These are phyloP conservation scores for Hanseniaspora nectarophila DNA, from an alignment of 805 yeast genomes.

Conservation along the genomic window DNA sequence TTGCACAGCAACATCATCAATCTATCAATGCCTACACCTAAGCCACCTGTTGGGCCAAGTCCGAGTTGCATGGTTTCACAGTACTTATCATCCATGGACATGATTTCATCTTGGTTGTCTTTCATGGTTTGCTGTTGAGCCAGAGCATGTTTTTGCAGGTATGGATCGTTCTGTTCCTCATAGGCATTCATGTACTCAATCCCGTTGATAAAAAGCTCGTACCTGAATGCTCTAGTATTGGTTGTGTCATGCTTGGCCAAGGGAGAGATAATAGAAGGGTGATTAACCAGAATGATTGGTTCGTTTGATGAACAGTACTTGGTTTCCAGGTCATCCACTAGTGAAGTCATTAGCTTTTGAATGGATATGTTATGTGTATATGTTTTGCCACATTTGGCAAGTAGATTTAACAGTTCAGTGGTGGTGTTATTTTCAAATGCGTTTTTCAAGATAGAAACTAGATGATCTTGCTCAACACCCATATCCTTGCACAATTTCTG, in stretches of 20 bases:
- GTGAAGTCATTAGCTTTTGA: constrained; percentile 38
- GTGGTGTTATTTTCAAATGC: constrained; percentile 4
- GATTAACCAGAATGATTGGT: constrained; percentile 70
- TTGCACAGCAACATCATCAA: constrained; percentile 67
- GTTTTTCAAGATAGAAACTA: neutral
- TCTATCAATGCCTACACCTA: constrained; percentile 93
- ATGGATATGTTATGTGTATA: constrained; percentile 41
- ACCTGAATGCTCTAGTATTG: constrained; percentile 44
- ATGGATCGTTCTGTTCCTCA: constrained; percentile 90
- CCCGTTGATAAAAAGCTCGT: constrained; percentile 72
- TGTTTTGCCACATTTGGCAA: constrained; percentile 28
- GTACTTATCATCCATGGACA: constrained; percentile 61
- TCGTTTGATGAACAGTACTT: constrained; percentile 31
- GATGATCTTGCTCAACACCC: constrained; percentile 23
- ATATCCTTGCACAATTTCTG: constrained; percentile 23
- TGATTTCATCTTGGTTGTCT: constrained; percentile 46
- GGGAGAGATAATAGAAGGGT: constrained; percentile 79
- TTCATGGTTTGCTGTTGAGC: constrained; percentile 42
- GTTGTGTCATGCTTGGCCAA: constrained; percentile 30
- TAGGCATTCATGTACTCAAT: constrained; percentile 83
- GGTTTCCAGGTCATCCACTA: constrained; percentile 50
- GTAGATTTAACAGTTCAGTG: neutral
- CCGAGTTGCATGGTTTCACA: constrained; percentile 79
- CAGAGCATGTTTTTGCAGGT: constrained; percentile 55
- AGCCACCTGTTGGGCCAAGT: constrained; percentile 95